Conservation (phyloP, 768 basidiomycete species). For the Boletus pseudopeckii region DNA sequence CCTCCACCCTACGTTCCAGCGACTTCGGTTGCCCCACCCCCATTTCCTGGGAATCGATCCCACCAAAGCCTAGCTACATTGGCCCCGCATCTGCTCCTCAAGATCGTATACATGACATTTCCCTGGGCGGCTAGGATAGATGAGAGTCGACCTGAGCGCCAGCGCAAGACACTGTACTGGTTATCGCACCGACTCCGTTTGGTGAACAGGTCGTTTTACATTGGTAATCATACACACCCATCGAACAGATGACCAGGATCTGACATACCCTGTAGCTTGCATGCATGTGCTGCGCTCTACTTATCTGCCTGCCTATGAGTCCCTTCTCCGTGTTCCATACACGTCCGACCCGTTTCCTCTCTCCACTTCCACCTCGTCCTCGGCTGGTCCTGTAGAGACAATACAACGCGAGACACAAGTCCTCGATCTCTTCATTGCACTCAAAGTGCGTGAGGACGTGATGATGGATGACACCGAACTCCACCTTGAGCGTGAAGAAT, state of each 20-base stretch:
- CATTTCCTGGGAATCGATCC: conserved; percentile 28
- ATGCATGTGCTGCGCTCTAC: conserved; percentile 80
- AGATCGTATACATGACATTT: conserved; percentile 66
- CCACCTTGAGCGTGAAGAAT: conserved; percentile 72
- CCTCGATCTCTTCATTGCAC: conserved; percentile 75
- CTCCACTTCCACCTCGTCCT: conserved; percentile 27
- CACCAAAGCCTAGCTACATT: conserved; percentile 34
- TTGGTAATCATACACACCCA: conserved; percentile 38
- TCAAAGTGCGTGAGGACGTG: conserved; percentile 78
- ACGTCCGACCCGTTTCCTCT: conserved; percentile 77
- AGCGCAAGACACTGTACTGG: conserved; percentile 73
- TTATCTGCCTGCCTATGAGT: conserved; percentile 64
- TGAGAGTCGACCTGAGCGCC: conserved; percentile 42
- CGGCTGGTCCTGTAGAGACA: conserved; percentile 35
- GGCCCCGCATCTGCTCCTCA: conserved; percentile 63
- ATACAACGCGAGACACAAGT: conserved; percentile 70
- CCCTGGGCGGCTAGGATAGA: conserved; percentile 44
- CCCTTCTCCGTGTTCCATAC: conserved; percentile 64
- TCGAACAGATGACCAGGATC: not conserved
- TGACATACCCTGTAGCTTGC: conserved; percentile 44
- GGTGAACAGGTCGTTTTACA: conserved; percentile 64
- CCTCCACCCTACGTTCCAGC: conserved; percentile 38
- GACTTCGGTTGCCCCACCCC: conserved; percentile 29
- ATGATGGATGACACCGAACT: conserved; percentile 71
- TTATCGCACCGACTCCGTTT: conserved; percentile 57